Percentiles rank a stretch among this genome's conserved stretches.
Conservation (phyloP, 805 yeast genomes). For the Barnettozyma botsteinii region DNA sequence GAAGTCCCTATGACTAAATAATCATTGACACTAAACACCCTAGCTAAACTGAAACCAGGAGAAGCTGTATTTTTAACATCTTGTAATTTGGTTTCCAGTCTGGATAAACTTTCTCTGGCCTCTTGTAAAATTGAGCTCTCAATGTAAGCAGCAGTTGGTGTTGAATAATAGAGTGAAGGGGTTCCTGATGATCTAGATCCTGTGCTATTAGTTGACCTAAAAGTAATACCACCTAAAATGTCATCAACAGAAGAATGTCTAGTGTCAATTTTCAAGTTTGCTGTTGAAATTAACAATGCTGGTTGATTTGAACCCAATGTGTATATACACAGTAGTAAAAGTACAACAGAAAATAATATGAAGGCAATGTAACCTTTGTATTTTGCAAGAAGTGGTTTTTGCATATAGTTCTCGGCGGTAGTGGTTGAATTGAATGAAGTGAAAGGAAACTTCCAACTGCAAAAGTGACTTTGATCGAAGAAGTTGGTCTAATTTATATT, state of each 20-base stretch:
- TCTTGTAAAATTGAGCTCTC: not conserved
- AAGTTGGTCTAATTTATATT: too few species aligned
- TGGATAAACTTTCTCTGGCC: not conserved
- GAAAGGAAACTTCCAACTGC: too few species aligned
- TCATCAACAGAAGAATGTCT: slow-evolving; percentile 8
- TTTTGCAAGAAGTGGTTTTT: too few species aligned
- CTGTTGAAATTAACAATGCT: slow-evolving; percentile 3
- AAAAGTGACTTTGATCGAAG: too few species aligned
- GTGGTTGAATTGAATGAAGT: too few species aligned
- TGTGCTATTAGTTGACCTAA: not conserved
- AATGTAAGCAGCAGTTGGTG: not conserved
- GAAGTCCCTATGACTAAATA: slow-evolving; percentile 1
- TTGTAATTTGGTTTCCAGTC: not conserved
- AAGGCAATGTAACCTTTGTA: too few species aligned
- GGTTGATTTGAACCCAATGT: slow-evolving; percentile 2
- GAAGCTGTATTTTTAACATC: not conserved
- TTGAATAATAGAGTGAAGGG: not conserved
- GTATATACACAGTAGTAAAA: too few species aligned
- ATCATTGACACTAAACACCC: slow-evolving; percentile 9
- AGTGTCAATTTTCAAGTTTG: slow-evolving; percentile 7
- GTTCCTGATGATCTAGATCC: not conserved
- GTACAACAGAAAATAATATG: too few species aligned
- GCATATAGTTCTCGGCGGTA: too few species aligned
- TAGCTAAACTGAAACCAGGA: slow-evolving; percentile 5
- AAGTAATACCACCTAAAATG: slow-evolving; percentile 4